Evolutionary conservation across 2,329 filamentous ascomycete genomes (phyloP), one percentile per base, ranked within the genome.

Genomic region (Ascochyta pisi): DNA sequence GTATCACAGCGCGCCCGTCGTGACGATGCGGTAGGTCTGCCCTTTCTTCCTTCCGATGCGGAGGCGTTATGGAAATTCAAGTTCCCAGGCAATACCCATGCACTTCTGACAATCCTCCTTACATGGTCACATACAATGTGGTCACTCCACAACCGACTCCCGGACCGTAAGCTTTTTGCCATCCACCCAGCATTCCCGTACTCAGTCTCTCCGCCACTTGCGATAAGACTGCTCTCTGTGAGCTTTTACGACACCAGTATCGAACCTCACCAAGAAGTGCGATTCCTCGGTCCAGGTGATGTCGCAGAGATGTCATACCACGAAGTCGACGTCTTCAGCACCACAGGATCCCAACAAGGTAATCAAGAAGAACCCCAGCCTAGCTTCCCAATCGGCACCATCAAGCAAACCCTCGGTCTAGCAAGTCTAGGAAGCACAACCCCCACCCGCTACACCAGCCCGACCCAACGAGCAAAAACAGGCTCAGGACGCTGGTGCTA

Each of bases 281-380:
- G 53, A 0, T 65, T 63, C 26, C 41, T 71, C 13, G 66, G 65
- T 2, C 63, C 60, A 1, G 60, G 56, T 1, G 62, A 70, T 35
- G 59, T 45, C 0, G 58, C 43, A 3, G 46, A 55, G 15, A 43
- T 67, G 3, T 55, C 37, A 5, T 70, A 68, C 39, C 57, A 54
- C 31, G 66, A 68, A 49, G 65, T 71, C 33, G 66, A 71, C 34
- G 57, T 61, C 2, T 69, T 70, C 43, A 26, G 5, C 23, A 24
- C 38, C 16, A 26, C 38, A 8, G 42, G 39, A 8, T 23, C 31
- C 8, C 24, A 7, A 3, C 22, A 12, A 8, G 9, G 1, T 3
- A n/a, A 13, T 13, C 34, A 50, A 34, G 19, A 35, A 10, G 22
- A 40, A 15, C 24, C 23, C 8, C 45, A 42, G n/a, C 13, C 23